phyloP scores from a whole-genome alignment of 768 basidiomycete species.

The Podaxis pistillaris region DNA sequence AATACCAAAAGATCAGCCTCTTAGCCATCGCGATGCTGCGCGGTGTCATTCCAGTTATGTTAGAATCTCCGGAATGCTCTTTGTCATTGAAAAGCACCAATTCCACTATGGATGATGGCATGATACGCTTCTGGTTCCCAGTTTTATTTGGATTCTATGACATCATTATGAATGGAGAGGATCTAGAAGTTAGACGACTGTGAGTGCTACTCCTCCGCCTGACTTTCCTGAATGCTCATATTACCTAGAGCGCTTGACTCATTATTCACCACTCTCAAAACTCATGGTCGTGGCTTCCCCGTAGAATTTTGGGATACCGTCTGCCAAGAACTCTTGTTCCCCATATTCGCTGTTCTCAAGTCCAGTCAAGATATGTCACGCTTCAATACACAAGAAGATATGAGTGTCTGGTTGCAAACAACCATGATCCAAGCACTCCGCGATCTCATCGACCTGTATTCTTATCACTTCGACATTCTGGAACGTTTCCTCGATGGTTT shows the following conservation, averaged over 20 bases:
- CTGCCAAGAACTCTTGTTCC: constrained; percentile 94
- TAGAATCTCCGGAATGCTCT: constrained; percentile 70
- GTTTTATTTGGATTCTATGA: constrained; percentile 98
- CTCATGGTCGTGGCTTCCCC: constrained; percentile 80
- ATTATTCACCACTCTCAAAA: constrained; percentile 90
- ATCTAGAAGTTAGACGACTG: constrained; percentile 95
- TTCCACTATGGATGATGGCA: constrained; percentile 64
- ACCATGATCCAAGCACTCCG: constrained; percentile 98
- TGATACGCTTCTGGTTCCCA: constrained; percentile 98
- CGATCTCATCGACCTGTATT: constrained; percentile 93
- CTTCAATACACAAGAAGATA: constrained; percentile 95
- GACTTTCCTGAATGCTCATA: constrained; percentile 13
- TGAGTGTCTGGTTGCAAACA: constrained; percentile 99
- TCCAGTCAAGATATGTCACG: constrained; percentile 90
- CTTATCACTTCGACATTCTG: constrained; percentile 89
- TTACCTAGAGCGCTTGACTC: constrained; percentile 86
- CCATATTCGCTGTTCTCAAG: constrained; percentile 94
- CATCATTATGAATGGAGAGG: constrained; percentile 99
- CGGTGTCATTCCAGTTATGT: constrained; percentile 89
- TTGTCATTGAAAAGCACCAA: constrained; percentile 19
- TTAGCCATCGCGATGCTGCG: constrained; percentile 97
- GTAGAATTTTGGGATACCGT: constrained; percentile 98
- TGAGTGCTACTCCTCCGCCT: constrained; percentile 42
- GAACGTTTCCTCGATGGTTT: constrained; percentile 92
- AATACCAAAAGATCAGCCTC: constrained; percentile 97